Evolutionary conservation across 169 alveolate genomes (phyloP).

Genomic region (Cryptosporidium muris): DNA sequence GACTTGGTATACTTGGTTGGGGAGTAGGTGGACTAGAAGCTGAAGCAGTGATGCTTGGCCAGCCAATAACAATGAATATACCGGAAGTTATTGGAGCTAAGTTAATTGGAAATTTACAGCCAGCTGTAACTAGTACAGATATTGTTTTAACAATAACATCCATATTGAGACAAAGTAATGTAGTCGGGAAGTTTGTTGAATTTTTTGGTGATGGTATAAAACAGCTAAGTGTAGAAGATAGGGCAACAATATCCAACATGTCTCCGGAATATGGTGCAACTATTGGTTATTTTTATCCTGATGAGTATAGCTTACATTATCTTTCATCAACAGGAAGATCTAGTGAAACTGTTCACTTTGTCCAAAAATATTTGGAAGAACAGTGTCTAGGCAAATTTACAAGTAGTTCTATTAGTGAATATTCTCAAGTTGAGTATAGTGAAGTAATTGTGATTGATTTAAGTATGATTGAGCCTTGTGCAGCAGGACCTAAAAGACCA

Average conservation of each 20-base stretch:
- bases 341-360: slow-evolving; percentile 81
- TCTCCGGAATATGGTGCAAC: slow-evolving; percentile 99
- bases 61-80: slow-evolving; percentile 94
- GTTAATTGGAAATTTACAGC: slow-evolving; percentile 88
- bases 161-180: slow-evolving; percentile 90
- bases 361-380: slow-evolving; percentile 86
- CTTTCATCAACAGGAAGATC: slow-evolving; percentile 90
- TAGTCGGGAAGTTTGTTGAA: slow-evolving; percentile 96
- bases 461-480: slow-evolving; percentile 89
- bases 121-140: slow-evolving; percentile 91
- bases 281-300: slow-evolving; percentile 95
- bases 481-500: slow-evolving; percentile 98
- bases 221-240: slow-evolving; percentile 88
- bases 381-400: slow-evolving; percentile 80
- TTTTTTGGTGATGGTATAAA: slow-evolving; percentile 92
- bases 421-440: too few relatives aligned
- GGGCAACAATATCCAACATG: slow-evolving; percentile 96
- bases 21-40: slow-evolving; percentile 99
- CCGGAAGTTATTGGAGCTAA: slow-evolving; percentile 96
- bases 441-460: slow-evolving; percentile 81
- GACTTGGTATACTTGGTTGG: slow-evolving; percentile 93
- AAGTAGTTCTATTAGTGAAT: too few relatives aligned
- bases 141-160: slow-evolving; percentile 89
- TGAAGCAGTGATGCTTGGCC: slow-evolving; percentile 97
- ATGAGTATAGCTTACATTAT: slow-evolving; percentile 89